Percentiles rank a stretch among this genome's conserved stretches.
Conservation (phyloP, 2,329 filamentous ascomycete genomes). For the Colletotrichum scovillei region DNA sequence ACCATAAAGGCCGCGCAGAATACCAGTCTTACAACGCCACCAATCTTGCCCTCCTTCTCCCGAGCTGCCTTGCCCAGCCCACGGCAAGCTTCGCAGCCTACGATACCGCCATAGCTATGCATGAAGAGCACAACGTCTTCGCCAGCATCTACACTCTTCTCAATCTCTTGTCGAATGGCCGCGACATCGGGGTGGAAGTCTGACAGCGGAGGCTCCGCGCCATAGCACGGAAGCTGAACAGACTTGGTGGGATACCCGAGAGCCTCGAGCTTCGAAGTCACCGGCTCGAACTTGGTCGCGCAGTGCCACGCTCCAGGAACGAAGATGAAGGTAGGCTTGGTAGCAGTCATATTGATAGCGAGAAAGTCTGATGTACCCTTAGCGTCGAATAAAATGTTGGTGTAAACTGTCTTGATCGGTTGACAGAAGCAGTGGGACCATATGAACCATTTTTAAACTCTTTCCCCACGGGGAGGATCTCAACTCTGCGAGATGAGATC, state of each 20-base stretch:
- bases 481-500: background rate
- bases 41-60: constrained; percentile 42
- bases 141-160: constrained; percentile 45
- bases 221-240: constrained; percentile 10
- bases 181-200: constrained; percentile 41
- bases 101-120: constrained; percentile 53
- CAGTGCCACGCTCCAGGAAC: constrained; percentile 61
- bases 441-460: background rate
- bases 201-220: constrained; percentile 2
- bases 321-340: constrained; percentile 51
- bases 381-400: background rate
- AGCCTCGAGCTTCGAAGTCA: constrained; percentile 14
- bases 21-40: constrained; percentile 45
- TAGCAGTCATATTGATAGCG: background rate
- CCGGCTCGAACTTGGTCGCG: constrained; percentile 4
- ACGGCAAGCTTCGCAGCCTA: constrained; percentile 45
- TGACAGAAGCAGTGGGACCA: background rate
- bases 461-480: background rate
- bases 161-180: constrained; percentile 42
- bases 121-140: constrained; percentile 51
- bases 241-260: constrained; percentile 1
- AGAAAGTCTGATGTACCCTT: background rate
- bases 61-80: constrained; percentile 45
- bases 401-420: background rate
- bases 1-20: constrained; percentile 28